phyloP scores from a whole-genome alignment of 768 basidiomycete species.

The Amylocystis lapponica region DNA sequence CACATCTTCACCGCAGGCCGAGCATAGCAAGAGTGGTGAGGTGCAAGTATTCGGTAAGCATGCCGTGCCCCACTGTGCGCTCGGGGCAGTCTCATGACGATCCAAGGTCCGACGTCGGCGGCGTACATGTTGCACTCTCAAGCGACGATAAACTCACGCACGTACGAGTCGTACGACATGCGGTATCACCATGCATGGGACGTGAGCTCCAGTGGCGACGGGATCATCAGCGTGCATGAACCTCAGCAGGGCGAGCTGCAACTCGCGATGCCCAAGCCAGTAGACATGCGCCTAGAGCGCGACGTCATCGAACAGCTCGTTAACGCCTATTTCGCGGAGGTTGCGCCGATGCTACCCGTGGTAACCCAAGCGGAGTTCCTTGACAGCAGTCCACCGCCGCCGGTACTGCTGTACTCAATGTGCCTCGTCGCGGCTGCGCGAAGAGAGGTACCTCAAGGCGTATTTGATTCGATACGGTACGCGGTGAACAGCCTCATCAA shows the following conservation, averaged over 20 bases:
- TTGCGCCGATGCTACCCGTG: conserved; percentile 85
- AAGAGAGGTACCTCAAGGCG: conserved; percentile 72
- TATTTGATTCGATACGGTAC: conserved; percentile 88
- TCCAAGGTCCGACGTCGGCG: conserved; percentile 78
- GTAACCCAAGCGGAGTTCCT: conserved; percentile 88
- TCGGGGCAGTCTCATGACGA: neutral
- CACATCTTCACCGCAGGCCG: conserved; percentile 41
- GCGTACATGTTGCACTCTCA: conserved; percentile 88
- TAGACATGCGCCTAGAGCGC: conserved; percentile 70
- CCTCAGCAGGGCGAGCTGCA: conserved; percentile 53
- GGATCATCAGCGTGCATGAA: conserved; percentile 77
- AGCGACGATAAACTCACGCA: conserved; percentile 74
- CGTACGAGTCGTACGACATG: conserved; percentile 84
- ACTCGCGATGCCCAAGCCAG: conserved; percentile 49
- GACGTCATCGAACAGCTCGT: conserved; percentile 76
- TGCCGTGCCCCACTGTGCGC: conserved; percentile 7
- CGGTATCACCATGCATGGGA: conserved; percentile 88
- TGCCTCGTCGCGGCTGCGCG: conserved; percentile 88
- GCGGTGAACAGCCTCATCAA: conserved; percentile 85
- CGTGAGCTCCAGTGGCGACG: conserved; percentile 78
- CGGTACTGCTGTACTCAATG: conserved; percentile 87
- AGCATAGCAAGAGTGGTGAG: conserved; percentile 45
- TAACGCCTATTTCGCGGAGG: conserved; percentile 88
- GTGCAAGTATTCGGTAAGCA: conserved; percentile 48
- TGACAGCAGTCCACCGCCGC: conserved; percentile 62